Conservation (phyloP, 2,329 filamentous ascomycete genomes). For the Dothistroma pini region DNA sequence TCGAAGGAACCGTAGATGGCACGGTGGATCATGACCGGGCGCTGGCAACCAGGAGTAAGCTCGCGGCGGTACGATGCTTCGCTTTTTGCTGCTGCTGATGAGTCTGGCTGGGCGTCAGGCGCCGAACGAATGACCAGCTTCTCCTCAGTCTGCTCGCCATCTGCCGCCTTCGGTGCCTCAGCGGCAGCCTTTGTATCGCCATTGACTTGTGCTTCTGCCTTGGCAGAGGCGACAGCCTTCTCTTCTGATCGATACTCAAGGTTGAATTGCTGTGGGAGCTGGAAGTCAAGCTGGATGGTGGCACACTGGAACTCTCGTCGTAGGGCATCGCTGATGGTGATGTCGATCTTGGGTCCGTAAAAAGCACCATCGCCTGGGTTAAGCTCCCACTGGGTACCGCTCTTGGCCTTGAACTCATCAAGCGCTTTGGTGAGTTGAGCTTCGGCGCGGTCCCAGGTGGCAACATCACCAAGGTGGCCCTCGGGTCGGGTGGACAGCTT, state of each 20-base stretch:
- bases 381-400: slow-evolving; percentile 73
- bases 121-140: slow-evolving; percentile 33
- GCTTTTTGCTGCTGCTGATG: slow-evolving; percentile 28
- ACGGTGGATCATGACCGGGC: slow-evolving; percentile 83
- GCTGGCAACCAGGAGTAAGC: slow-evolving; percentile 67
- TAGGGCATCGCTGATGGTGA: slow-evolving; percentile 85
- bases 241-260: slow-evolving; percentile 80
- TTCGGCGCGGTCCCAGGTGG: slow-evolving; percentile 88
- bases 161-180: slow-evolving; percentile 38
- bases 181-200: slow-evolving; percentile 27
- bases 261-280: slow-evolving; percentile 79
- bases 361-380: slow-evolving; percentile 96
- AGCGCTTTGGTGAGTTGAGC: slow-evolving; percentile 73
- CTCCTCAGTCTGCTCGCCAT: slow-evolving; percentile 30
- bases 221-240: slow-evolving; percentile 41
- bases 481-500: slow-evolving; percentile 90
- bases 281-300: slow-evolving; percentile 92
- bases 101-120: slow-evolving; percentile 29
- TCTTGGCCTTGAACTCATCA: slow-evolving; percentile 64
- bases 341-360: slow-evolving; percentile 98
- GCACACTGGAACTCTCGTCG: slow-evolving; percentile 83
- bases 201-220: slow-evolving; percentile 31
- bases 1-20: slow-evolving; percentile 72
- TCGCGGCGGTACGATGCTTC: slow-evolving; percentile 40
- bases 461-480: slow-evolving; percentile 80